These are phyloP conservation scores for Lentinus tigrinus DNA, from an alignment of 768 basidiomycete species.

Conservation along the genomic window DNA sequence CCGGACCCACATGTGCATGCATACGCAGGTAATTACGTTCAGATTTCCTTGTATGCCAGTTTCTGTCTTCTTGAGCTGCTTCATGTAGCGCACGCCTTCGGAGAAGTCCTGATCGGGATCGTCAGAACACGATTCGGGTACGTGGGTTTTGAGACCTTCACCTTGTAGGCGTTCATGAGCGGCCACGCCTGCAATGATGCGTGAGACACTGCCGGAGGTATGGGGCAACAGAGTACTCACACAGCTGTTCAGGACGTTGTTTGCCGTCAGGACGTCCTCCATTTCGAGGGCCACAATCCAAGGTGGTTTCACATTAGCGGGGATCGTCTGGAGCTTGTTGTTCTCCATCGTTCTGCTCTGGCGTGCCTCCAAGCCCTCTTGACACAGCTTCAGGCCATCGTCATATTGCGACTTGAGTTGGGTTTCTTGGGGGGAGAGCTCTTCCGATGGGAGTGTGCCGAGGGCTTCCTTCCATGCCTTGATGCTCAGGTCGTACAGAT, in stretches of 20 bases:
- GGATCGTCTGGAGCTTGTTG: not conserved
- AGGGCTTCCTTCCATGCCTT: constrained; percentile 18
- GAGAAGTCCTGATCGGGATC: constrained; percentile 18
- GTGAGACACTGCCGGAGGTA: not conserved
- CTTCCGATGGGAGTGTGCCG: constrained; percentile 4
- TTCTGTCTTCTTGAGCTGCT: constrained; percentile 12
- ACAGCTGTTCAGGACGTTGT: constrained; percentile 10
- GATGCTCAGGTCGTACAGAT: constrained; percentile 8
- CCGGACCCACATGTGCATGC: not conserved
- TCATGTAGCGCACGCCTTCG: constrained; percentile 15
- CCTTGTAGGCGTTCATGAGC: constrained; percentile 22
- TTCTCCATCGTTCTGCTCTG: not conserved
- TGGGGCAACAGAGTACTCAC: not conserved
- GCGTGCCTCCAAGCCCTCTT: not conserved
- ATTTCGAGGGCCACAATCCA: constrained; percentile 22
- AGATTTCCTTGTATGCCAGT: constrained; percentile 3
- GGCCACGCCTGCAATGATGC: constrained; percentile 20
- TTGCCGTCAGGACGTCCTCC: constrained; percentile 15
- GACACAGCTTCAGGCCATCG: constrained; percentile 12
- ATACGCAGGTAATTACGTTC: constrained; percentile 2
- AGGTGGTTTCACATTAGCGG: constrained; percentile 12
- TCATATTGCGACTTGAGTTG: constrained; percentile 23
- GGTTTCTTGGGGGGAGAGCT: constrained; percentile 11
- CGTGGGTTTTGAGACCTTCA: not conserved
- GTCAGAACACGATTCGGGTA: not conserved